Conservation (phyloP, 108 stramenopile species). For the Nannochloropsis salina region DNA sequence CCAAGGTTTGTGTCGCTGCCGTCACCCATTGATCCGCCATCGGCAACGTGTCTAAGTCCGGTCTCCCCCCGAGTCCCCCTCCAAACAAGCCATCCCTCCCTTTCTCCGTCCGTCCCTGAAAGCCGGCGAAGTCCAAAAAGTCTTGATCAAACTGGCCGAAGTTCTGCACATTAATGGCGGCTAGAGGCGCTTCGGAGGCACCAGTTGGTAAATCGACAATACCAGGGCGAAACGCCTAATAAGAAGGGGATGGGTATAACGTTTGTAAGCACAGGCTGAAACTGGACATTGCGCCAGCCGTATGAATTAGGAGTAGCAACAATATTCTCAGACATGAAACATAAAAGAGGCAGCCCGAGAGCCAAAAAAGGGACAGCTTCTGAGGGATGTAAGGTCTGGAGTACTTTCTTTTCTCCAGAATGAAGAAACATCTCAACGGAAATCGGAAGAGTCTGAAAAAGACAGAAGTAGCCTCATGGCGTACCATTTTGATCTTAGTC, state of each 20-base stretch:
- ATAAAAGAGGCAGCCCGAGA: not conserved
- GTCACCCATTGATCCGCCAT: conserved; percentile 43
- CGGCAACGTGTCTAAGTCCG: not conserved
- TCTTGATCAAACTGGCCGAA: conserved; percentile 67
- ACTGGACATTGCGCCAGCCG: not conserved
- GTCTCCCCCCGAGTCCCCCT: not conserved
- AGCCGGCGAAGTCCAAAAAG: not conserved
- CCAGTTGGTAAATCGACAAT: conserved; percentile 46
- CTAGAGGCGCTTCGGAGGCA: conserved; percentile 38
- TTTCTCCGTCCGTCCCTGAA: not conserved
- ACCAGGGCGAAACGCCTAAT: conserved; percentile 68
- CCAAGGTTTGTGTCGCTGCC: conserved; percentile 31
- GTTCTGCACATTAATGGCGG: conserved; percentile 62
- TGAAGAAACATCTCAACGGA: not conserved
- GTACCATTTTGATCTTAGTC: conserved; percentile 85
- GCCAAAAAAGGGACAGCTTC: not conserved
- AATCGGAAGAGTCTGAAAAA: not conserved
- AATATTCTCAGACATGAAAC: not conserved
- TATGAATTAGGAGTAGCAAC: not conserved
- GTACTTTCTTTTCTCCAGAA: not conserved
- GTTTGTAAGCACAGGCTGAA: not conserved
- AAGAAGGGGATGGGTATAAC: not conserved
- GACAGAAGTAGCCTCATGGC: not conserved
- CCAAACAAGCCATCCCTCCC: not conserved
- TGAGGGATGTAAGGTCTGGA: not conserved